phyloP scores from a whole-genome alignment of 2,329 filamentous ascomycete species.

The Aspergillus pseudoviridinutans region DNA sequence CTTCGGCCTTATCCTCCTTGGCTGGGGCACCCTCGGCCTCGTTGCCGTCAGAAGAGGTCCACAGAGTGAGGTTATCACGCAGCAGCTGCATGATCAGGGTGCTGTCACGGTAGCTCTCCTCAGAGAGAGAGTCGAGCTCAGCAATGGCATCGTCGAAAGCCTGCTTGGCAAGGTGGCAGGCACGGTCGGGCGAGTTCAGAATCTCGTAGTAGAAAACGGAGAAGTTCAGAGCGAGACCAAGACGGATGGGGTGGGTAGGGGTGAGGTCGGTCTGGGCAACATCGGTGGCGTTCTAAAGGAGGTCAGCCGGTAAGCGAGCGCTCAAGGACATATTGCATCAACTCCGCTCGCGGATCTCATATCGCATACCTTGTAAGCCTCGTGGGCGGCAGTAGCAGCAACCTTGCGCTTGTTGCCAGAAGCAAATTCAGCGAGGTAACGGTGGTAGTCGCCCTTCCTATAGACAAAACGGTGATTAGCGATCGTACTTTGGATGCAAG shows the following conservation, averaged over 20 bases:
- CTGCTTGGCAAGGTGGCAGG: constrained; percentile 98
- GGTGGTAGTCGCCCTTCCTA: constrained; percentile 99
- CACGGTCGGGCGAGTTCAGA: constrained; percentile 93
- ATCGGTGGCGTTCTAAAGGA: constrained; percentile 82
- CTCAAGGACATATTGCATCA: neutral
- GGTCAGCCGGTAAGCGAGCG: neutral
- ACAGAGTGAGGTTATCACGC: constrained; percentile 95
- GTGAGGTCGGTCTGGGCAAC: constrained; percentile 97
- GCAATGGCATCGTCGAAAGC: constrained; percentile 98
- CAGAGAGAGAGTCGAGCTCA: constrained; percentile 94
- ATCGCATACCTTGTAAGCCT: constrained; percentile 87
- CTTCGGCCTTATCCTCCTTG: constrained; percentile 59
- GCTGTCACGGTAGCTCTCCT: constrained; percentile 98
- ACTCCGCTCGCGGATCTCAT: neutral
- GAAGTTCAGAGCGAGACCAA: constrained; percentile 97
- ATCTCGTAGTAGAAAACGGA: constrained; percentile 99
- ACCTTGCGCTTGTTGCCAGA: constrained; percentile 92
- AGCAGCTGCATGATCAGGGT: constrained; percentile 99
- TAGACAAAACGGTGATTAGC: constrained; percentile 60
- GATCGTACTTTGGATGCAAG: constrained; percentile 63
- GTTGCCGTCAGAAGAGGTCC: constrained; percentile 88
- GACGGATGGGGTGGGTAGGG: constrained; percentile 95
- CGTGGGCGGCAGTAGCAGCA: constrained; percentile 88
- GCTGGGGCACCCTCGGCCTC: constrained; percentile 60
- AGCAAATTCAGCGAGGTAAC: constrained; percentile 96